These are phyloP conservation scores for Eragrostis tef DNA, from an alignment of 202 grass and related monocot species.

Conservation along the genomic window DNA sequence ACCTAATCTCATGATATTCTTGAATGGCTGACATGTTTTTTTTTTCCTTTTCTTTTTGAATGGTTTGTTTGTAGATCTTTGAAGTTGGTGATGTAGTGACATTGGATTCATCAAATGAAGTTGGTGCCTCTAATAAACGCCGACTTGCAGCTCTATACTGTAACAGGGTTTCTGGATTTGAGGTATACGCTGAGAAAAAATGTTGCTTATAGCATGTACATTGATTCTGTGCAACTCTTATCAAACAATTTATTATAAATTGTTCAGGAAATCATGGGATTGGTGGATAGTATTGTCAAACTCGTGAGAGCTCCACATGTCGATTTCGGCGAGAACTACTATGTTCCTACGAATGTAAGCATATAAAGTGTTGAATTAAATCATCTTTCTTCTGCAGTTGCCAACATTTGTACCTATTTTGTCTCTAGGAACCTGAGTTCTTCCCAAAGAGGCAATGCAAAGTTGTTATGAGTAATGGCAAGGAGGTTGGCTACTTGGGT, in stretches of 20 bases:
- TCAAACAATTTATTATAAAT: conserved; percentile 19
- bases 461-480: conserved; percentile 66
- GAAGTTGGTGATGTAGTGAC: conserved; percentile 94
- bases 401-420: conserved; percentile 37
- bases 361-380: conserved; percentile 40
- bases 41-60: conserved; percentile 39
- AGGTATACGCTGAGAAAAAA: conserved; percentile 45
- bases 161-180: conserved; percentile 83
- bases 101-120: conserved; percentile 63
- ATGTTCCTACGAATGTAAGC: conserved; percentile 73
- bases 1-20: conserved; percentile 20
- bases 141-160: conserved; percentile 89
- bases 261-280: conserved; percentile 90
- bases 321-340: conserved; percentile 58
- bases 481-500: conserved; percentile 76
- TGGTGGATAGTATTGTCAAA: conserved; percentile 95
- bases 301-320: conserved; percentile 64
- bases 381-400: conserved; percentile 25
- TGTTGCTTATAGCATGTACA: conserved; percentile 14
- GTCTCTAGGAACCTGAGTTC: conserved; percentile 83
- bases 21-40: conserved; percentile 10
- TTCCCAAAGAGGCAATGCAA: conserved; percentile 91
- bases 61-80: conserved; percentile 71
- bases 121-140: conserved; percentile 88
- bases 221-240: neutral